Conservation (phyloP, 768 basidiomycete species). For the Zangia roseola region DNA sequence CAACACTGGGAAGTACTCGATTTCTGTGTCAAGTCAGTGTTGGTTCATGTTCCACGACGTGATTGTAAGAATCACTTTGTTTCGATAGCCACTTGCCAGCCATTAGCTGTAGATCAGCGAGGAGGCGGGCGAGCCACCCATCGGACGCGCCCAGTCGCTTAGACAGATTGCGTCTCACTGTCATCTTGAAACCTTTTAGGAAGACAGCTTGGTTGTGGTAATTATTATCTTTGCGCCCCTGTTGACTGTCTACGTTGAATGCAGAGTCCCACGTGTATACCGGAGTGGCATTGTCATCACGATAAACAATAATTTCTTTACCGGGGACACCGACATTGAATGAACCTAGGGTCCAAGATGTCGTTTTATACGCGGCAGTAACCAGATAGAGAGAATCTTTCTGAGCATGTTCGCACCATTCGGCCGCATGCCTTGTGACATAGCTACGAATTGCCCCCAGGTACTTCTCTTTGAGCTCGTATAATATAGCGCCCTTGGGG, state of each 20-base stretch:
- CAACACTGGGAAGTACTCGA: not conserved
- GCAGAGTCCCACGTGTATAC: not conserved
- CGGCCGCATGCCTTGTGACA: slow-evolving; percentile 12
- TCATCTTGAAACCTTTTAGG: slow-evolving; percentile 19
- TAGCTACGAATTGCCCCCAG: not conserved
- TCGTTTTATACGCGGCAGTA: slow-evolving; percentile 27
- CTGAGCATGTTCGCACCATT: slow-evolving; percentile 26
- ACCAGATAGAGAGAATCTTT: slow-evolving; percentile 24
- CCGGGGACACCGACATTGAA: not conserved
- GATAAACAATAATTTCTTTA: no score
- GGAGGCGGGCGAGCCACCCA: no score
- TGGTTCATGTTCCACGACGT: no score
- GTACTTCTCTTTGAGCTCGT: slow-evolving; percentile 16
- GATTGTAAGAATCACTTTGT: no score
- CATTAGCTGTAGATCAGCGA: no score
- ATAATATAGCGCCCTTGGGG: slow-evolving; percentile 24
- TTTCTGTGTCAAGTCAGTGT: not conserved
- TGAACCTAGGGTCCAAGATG: slow-evolving; percentile 24
- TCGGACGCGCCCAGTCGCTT: no score
- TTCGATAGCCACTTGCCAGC: no score
- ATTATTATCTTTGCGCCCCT: no score
- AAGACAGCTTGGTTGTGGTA: slow-evolving; percentile 15
- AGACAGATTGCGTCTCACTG: not conserved
- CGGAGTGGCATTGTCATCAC: no score
- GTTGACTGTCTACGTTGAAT: not conserved